Evolutionary conservation across 1,284 basidiomycete species (phyloP).

Genomic region (Leccinum griseonigrum): DNA sequence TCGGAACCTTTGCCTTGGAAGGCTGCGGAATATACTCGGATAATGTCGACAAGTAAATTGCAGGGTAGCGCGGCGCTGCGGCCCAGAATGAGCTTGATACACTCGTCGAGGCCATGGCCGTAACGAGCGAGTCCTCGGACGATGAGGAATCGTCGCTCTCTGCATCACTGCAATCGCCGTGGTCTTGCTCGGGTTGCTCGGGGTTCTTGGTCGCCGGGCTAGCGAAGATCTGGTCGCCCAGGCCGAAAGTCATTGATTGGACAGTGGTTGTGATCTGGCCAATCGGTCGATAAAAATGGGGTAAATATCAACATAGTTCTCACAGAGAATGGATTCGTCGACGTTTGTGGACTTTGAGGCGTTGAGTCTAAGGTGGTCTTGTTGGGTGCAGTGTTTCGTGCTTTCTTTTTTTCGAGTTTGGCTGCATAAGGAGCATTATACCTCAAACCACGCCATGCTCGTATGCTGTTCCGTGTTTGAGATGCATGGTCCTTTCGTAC

Average conservation of each 20-base stretch:
- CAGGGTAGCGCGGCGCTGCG: constrained; percentile 58
- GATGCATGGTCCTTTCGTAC: constrained; percentile 6
- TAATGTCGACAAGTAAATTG: constrained; percentile 69
- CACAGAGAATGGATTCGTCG: constrained; percentile 70
- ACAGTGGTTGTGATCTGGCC: constrained; percentile 21
- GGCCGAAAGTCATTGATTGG: constrained; percentile 42
- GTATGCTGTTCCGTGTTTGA: constrained; percentile 47
- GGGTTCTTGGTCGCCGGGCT: constrained; percentile 20
- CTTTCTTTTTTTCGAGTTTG: constrained; percentile 54
- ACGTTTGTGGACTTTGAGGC: constrained; percentile 34
- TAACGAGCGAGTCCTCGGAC: constrained; percentile 50
- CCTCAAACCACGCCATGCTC: constrained; percentile 73
- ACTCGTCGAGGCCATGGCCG: constrained; percentile 54
- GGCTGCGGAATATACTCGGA: constrained; percentile 65
- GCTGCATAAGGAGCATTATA: constrained; percentile 70
- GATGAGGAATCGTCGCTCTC: constrained; percentile 30
- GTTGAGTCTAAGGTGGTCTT: constrained; percentile 26
- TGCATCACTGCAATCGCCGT: constrained; percentile 30
- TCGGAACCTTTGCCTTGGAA: constrained; percentile 46
- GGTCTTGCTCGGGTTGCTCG: constrained; percentile 15
- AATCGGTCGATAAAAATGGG: not conserved
- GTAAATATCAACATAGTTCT: constrained; percentile 1
- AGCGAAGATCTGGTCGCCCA: constrained; percentile 67
- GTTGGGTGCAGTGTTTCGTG: constrained; percentile 37
- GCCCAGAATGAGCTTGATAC: constrained; percentile 64